Conservation (phyloP, 306 rosid species). For the Mucuna pruriens region DNA sequence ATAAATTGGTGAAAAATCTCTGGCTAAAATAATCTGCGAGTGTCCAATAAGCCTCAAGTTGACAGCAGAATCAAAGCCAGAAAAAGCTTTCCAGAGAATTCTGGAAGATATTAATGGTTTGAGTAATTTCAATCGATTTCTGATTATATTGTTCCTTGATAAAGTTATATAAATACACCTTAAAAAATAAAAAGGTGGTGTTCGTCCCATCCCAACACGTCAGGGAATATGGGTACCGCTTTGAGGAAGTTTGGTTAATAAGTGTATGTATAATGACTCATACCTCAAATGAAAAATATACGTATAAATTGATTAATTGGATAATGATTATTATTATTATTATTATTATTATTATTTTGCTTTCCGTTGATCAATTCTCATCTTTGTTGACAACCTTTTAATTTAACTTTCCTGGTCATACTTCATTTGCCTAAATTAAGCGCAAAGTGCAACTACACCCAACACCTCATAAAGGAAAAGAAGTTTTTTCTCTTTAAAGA, state of each 20-base stretch:
- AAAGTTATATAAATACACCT: neutral
- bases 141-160: neutral
- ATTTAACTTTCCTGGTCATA: neutral
- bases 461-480: neutral
- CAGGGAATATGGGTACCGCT: neutral
- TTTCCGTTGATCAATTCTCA: neutral
- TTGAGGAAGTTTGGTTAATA: neutral
- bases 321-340: neutral
- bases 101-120: neutral
- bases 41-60: slow-evolving; percentile 25
- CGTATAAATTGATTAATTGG: neutral
- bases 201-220: neutral
- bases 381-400: neutral
- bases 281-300: neutral
- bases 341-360: neutral
- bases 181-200: neutral
- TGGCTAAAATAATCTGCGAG: neutral
- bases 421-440: neutral
- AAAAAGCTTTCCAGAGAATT: slow-evolving; percentile 37
- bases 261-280: neutral
- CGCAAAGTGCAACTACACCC: neutral
- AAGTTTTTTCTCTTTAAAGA: too few species aligned
- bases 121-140: neutral
- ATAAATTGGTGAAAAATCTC: slow-evolving; percentile 17
- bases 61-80: slow-evolving; percentile 44